Evolutionary conservation across 1,284 basidiomycete genomes (phyloP).

Genomic region (Cutaneotrichosporon cyanovorans): DNA sequence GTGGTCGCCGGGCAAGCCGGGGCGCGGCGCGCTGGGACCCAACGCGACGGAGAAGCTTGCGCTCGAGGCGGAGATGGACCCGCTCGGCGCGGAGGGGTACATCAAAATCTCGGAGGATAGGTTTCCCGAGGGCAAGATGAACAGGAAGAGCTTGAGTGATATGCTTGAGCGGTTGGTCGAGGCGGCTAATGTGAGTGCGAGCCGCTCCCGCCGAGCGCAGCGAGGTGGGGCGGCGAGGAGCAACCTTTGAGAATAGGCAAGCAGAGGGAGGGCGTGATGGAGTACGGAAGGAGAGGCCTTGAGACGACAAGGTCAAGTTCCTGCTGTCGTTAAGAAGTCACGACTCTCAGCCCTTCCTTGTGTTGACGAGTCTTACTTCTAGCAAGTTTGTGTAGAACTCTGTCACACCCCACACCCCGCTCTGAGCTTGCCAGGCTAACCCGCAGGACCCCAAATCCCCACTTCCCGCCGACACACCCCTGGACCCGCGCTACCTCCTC

Average conservation of each 20-base stretch:
- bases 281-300: no score
- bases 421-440: not conserved
- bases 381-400: no score
- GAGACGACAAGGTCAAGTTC: no score
- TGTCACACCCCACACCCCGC: no score
- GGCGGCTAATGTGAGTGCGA: slow-evolving; percentile 62
- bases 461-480: slow-evolving; percentile 57
- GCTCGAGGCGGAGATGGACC: slow-evolving; percentile 13
- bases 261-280: not conserved
- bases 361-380: no score
- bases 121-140: slow-evolving; percentile 67
- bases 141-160: slow-evolving; percentile 78
- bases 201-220: no score
- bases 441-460: slow-evolving; percentile 51
- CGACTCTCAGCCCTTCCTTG: no score
- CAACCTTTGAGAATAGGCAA: not conserved
- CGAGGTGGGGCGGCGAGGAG: not conserved
- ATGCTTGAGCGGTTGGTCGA: slow-evolving; percentile 61
- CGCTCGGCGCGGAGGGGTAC: slow-evolving; percentile 58
- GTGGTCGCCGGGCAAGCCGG: slow-evolving; percentile 66
- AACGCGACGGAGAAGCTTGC: slow-evolving; percentile 35
- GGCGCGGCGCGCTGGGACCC: slow-evolving; percentile 18
- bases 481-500: slow-evolving; percentile 69
- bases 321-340: no score
- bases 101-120: slow-evolving; percentile 80